Percentiles rank a stretch among this genome's conserved stretches.
These are phyloP conservation scores for Sonneratia caseolaris DNA, from an alignment of 345 rosid species.

Conservation along the genomic window DNA sequence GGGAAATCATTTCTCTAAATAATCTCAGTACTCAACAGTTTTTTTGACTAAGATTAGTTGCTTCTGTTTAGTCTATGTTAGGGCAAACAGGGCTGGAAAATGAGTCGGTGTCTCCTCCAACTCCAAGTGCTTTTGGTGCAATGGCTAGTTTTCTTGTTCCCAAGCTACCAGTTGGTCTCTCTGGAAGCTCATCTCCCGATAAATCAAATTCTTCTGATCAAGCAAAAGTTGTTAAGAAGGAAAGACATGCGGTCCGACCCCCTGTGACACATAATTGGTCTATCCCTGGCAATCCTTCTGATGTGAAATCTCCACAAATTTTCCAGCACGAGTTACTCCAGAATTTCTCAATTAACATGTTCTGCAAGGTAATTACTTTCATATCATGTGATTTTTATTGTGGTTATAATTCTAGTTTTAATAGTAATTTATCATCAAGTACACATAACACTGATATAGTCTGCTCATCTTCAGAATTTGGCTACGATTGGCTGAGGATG, in stretches of 20 bases:
- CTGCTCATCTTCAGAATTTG: not conserved
- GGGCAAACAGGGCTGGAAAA: slow-evolving; percentile 55
- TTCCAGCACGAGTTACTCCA: slow-evolving; percentile 99
- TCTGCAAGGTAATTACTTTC: slow-evolving; percentile 67
- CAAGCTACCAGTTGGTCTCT: slow-evolving; percentile 75
- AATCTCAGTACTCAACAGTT: not conserved
- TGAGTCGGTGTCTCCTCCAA: slow-evolving; percentile 39
- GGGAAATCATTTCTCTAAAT: not conserved
- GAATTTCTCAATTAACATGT: slow-evolving; percentile 86
- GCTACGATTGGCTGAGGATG: not conserved
- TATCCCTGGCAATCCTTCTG: slow-evolving; percentile 53
- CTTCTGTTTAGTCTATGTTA: slow-evolving; percentile 56
- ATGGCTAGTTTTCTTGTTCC: slow-evolving; percentile 99
- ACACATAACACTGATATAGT: not conserved
- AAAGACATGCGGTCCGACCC: slow-evolving; percentile 83
- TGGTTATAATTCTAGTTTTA: not conserved
- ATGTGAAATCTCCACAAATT: slow-evolving; percentile 74
- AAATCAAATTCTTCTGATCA: slow-evolving; percentile 48
- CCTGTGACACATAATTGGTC: slow-evolving; percentile 97
- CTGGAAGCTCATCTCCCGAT: slow-evolving; percentile 67
- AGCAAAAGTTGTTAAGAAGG: slow-evolving; percentile 56
- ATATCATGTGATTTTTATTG: not conserved
- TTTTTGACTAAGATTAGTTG: not conserved
- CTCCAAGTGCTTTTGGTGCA: slow-evolving; percentile 86
- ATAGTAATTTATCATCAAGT: not conserved